Evolutionary conservation across 129 eudicot genomes (phyloP).

Genomic region (Flaveria trinervia): DNA sequence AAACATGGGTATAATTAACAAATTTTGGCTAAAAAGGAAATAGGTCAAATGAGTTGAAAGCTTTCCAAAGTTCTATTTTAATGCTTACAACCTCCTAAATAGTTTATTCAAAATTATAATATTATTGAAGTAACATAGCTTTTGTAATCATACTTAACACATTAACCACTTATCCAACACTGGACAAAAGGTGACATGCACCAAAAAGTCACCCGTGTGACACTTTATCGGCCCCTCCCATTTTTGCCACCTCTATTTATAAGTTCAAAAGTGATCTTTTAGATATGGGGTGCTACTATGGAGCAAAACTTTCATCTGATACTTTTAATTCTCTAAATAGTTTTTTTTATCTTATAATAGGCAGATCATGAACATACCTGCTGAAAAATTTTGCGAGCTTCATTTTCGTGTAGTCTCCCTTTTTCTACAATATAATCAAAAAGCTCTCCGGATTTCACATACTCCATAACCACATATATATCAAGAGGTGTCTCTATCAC

Average conservation of each 20-base stretch:
- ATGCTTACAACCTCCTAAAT: not conserved
- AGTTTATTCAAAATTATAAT: not conserved
- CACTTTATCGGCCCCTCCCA: not conserved
- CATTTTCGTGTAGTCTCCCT: constrained; percentile 83
- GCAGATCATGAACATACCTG: constrained; percentile 50
- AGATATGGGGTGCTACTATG: not conserved
- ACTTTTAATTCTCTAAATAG: not conserved
- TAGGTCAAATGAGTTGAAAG: not conserved
- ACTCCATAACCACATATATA: constrained; percentile 84
- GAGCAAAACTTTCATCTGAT: not conserved
- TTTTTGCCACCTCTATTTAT: constrained; percentile 4
- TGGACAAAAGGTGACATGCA: not conserved
- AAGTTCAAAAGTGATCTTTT: constrained; percentile 3
- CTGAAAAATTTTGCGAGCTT: constrained; percentile 77
- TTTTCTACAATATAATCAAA: constrained; percentile 92
- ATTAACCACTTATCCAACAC: not conserved
- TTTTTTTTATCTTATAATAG: not conserved
- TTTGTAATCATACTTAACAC: not conserved
- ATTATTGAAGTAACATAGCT: not conserved
- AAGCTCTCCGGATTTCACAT: constrained; percentile 79
- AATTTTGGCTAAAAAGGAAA: not conserved
- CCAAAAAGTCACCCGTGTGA: constrained; percentile 1
- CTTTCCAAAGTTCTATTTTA: not conserved
- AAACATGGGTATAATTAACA: not conserved
- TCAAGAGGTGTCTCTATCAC: constrained; percentile 92